phyloP scores from a whole-genome alignment of 768 basidiomycete species.

The Pulveroboletus sp. region DNA sequence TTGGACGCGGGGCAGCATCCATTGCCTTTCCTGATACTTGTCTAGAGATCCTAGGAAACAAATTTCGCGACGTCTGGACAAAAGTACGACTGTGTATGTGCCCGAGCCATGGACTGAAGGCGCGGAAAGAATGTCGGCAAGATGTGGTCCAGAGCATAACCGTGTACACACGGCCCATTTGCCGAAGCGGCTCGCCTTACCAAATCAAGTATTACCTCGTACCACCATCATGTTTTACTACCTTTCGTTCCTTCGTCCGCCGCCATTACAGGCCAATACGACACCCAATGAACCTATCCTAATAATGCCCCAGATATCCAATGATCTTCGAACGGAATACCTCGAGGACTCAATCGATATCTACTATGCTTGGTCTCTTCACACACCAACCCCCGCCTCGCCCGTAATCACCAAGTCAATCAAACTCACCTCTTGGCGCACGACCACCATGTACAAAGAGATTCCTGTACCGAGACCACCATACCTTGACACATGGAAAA shows the following conservation, averaged over 20 bases:
- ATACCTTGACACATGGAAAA: constrained; percentile 20
- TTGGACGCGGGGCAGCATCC: constrained; percentile 25
- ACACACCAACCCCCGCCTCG: constrained; percentile 15
- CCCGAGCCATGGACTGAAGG: constrained; percentile 12
- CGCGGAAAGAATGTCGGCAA: constrained; percentile 17
- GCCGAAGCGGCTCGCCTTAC: neutral
- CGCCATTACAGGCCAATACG: constrained; percentile 52
- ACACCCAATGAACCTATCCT: constrained; percentile 39
- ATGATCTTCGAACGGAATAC: constrained; percentile 84
- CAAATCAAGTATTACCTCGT: neutral
- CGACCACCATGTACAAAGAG: constrained; percentile 69
- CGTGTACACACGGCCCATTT: neutral
- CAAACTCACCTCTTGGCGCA: constrained; percentile 77
- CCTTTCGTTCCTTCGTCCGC: constrained; percentile 86
- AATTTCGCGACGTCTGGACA: constrained; percentile 16
- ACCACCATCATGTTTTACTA: constrained; percentile 66
- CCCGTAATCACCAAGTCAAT: constrained; percentile 38
- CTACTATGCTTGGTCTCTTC: constrained; percentile 62
- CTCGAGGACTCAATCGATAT: constrained; percentile 57
- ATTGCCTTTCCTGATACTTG: constrained; percentile 2
- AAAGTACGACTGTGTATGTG: constrained; percentile 20
- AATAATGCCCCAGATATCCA: constrained; percentile 83
- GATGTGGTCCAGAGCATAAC: constrained; percentile 23
- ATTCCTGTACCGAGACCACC: constrained; percentile 65
- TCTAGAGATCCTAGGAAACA: constrained; percentile 25